A percentile compares a stretch with the other conserved stretches of the same genome.
phyloP scores from a whole-genome alignment of 805 yeast genomes.

The Spathaspora sp. region DNA sequence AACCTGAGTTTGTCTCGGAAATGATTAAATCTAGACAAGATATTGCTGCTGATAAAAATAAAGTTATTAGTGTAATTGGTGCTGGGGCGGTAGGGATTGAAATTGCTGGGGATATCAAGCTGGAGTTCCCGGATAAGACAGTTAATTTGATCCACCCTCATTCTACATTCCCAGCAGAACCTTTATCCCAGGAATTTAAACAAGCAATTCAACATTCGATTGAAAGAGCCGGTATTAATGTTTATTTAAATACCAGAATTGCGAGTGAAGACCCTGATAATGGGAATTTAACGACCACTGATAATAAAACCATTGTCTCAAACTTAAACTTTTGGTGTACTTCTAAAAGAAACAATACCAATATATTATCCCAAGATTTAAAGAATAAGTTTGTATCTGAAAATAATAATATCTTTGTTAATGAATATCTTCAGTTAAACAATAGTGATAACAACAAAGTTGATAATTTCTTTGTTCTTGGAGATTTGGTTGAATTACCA shows the following conservation, averaged over 20 bases:
- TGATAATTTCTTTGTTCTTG: constrained; percentile 30
- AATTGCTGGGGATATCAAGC: constrained; percentile 39
- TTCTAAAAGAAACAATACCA: constrained; percentile 29
- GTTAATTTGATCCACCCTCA: constrained; percentile 40
- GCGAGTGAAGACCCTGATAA: constrained; percentile 17
- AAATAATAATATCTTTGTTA: constrained; percentile 28
- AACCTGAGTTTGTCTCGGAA: constrained; percentile 34
- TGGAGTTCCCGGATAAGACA: constrained; percentile 24
- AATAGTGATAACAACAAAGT: constrained; percentile 8
- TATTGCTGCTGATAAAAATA: constrained; percentile 23
- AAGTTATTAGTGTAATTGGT: constrained; percentile 40
- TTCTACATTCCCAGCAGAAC: constrained; percentile 34
- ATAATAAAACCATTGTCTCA: constrained; percentile 23
- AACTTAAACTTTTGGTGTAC: constrained; percentile 35
- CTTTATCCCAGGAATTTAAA: constrained; percentile 27
- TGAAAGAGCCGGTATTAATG: constrained; percentile 22
- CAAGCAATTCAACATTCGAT: constrained; percentile 22
- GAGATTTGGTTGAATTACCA: constrained; percentile 37
- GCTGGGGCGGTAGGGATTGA: constrained; percentile 45
- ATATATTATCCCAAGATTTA: constrained; percentile 19
- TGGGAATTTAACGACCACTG: constrained; percentile 26
- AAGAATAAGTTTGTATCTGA: constrained; percentile 20
- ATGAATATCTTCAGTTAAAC: constrained; percentile 32
- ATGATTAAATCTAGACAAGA: constrained; percentile 31
- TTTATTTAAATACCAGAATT: constrained; percentile 28